A percentile compares a stretch with the other conserved stretches of the same genome.
Conservation (phyloP, 495 filamentous ascomycete species). For the Podospora sp. region DNA sequence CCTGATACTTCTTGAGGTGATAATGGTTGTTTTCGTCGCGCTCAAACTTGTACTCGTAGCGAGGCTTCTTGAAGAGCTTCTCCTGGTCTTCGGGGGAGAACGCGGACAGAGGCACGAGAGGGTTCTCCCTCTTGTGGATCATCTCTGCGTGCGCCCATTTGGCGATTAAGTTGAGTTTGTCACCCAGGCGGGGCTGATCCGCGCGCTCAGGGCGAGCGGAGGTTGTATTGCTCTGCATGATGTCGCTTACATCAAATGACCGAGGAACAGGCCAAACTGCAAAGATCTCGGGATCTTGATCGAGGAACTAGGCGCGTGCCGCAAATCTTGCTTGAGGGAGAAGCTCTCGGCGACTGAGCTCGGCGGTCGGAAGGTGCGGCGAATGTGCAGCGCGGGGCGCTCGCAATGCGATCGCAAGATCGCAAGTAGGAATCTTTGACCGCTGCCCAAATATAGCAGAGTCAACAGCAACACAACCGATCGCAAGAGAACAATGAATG, state of each 20-base stretch:
- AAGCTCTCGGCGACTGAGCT: neutral
- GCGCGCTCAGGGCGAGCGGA: slow-evolving; percentile 27
- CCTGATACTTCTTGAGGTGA: slow-evolving; percentile 18
- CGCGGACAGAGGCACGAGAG: slow-evolving; percentile 22
- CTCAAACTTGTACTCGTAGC: slow-evolving; percentile 20
- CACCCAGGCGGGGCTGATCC: slow-evolving; percentile 29
- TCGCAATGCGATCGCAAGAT: neutral
- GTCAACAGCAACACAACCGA: neutral
- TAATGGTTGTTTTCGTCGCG: slow-evolving; percentile 22
- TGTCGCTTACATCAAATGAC: slow-evolving; percentile 18
- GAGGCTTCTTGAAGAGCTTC: slow-evolving; percentile 24
- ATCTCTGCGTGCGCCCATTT: slow-evolving; percentile 27
- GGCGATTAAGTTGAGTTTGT: slow-evolving; percentile 27
- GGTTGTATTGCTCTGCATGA: slow-evolving; percentile 23
- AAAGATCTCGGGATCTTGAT: neutral
- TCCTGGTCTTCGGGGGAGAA: slow-evolving; percentile 28
- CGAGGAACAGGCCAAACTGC: neutral
- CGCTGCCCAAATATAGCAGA: neutral
- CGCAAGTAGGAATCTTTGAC: neutral
- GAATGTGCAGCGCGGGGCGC: neutral
- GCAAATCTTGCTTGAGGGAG: neutral
- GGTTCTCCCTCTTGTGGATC: neutral
- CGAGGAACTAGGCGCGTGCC: neutral
- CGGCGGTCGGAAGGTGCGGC: neutral
- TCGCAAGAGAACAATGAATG: neutral